Conservation (phyloP, 768 basidiomycete genomes). For the Chalciporus chontae region DNA sequence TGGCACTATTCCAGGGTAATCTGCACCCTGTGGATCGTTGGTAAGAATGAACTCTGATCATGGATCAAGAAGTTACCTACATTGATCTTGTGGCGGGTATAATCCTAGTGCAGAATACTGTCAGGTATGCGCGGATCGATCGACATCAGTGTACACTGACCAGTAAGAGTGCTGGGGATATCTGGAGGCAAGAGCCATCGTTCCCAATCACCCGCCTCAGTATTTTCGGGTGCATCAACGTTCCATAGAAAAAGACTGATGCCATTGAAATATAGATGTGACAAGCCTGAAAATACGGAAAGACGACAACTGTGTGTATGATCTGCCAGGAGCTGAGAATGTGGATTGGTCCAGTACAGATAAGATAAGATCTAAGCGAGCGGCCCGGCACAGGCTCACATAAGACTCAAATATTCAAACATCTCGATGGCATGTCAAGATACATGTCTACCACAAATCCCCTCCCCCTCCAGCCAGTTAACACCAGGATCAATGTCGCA, state of each 20-base stretch:
- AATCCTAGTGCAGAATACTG: conserved; percentile 43
- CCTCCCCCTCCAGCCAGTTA: conserved; percentile 49
- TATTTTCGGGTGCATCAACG: conserved; percentile 84
- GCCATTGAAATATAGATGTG: conserved; percentile 20
- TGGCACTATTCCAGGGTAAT: conserved; percentile 84
- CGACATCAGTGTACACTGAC: conserved; percentile 38
- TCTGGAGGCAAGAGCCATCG: conserved; percentile 56
- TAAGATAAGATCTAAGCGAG: background rate
- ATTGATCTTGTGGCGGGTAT: conserved; percentile 79
- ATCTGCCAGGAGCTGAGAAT: too few relatives aligned
- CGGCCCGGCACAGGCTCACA: too few relatives aligned
- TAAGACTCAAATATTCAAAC: too few relatives aligned
- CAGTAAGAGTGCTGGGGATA: conserved; percentile 71
- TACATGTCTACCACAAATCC: too few relatives aligned
- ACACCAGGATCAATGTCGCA: too few relatives aligned
- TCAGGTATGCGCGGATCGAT: background rate
- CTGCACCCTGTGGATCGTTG: conserved; percentile 43
- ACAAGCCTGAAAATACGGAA: background rate
- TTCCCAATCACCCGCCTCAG: conserved; percentile 72
- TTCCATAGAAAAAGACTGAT: conserved; percentile 85
- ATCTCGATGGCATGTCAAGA: too few relatives aligned
- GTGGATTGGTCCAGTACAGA: background rate
- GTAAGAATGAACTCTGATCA: conserved; percentile 2
- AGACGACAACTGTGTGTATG: too few relatives aligned
- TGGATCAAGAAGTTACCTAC: conserved; percentile 30